Conservation (phyloP, 148 eudicot genomes). For the Euryodendron excelsum region DNA sequence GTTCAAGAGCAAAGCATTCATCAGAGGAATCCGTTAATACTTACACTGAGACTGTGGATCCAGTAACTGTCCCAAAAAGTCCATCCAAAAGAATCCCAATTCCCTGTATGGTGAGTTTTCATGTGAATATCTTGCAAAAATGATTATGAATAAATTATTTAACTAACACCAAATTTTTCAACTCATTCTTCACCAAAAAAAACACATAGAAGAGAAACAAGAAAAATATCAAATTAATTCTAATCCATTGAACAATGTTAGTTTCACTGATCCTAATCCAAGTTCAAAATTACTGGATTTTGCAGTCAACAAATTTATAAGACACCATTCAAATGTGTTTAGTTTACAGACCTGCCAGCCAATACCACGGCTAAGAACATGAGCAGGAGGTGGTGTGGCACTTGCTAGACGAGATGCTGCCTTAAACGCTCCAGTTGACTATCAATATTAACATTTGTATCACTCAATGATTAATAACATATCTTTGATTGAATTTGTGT, state of each 20-base stretch:
- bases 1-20: not conserved
- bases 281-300: not conserved
- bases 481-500: too few relatives aligned
- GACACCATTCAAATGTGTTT: not conserved
- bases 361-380: too few relatives aligned
- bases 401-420: slow-evolving; percentile 97
- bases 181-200: too few relatives aligned
- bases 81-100: slow-evolving; percentile 88
- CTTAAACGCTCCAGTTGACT: slow-evolving; percentile 97
- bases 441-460: slow-evolving; percentile 27
- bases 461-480: not conserved
- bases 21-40: slow-evolving; percentile 12
- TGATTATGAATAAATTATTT: not conserved
- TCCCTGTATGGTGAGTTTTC: slow-evolving; percentile 41
- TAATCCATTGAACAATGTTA: too few relatives aligned
- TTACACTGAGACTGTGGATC: slow-evolving; percentile 91
- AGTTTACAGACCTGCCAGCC: slow-evolving; percentile 87
- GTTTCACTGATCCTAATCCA: too few relatives aligned
- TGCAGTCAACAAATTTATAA: not conserved
- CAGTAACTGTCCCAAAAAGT: slow-evolving; percentile 90
- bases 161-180: not conserved
- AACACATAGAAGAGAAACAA: too few relatives aligned
- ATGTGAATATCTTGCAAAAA: not conserved
- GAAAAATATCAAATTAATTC: too few relatives aligned
- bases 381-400: slow-evolving; percentile 99